Conservation (phyloP, 192 early-diverging fungal genomes). For the Podila minutissima region DNA sequence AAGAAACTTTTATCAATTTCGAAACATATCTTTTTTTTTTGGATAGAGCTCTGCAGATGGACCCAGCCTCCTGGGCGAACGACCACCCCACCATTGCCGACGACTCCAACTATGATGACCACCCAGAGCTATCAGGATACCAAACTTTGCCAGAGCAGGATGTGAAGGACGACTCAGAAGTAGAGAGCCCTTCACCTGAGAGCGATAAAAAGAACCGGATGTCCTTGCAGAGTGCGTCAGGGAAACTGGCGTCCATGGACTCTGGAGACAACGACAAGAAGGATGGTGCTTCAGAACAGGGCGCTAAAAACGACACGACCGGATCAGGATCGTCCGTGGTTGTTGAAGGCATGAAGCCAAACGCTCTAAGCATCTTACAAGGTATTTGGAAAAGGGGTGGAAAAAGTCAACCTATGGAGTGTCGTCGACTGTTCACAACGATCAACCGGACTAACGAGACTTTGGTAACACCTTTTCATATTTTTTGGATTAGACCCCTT, state of each 20-base stretch:
- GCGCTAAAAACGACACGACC: background rate
- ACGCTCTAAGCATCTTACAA: conserved; percentile 37
- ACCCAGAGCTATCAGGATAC: conserved; percentile 49
- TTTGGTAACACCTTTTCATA: background rate
- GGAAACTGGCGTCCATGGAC: background rate
- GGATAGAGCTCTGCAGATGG: conserved; percentile 43
- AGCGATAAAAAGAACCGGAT: conserved; percentile 9
- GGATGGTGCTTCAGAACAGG: background rate
- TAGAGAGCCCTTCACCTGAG: conserved; percentile 8
- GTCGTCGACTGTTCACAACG: background rate
- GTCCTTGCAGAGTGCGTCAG: background rate
- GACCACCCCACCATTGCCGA: conserved; percentile 22
- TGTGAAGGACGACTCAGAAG: conserved; percentile 40
- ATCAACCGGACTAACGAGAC: background rate
- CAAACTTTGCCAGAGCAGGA: conserved; percentile 43
- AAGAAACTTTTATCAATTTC: too few relatives aligned
- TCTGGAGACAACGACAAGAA: background rate
- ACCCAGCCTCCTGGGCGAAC: conserved; percentile 26
- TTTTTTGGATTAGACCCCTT: conserved; percentile 16
- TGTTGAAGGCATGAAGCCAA: conserved; percentile 44
- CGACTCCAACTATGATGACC: conserved; percentile 34
- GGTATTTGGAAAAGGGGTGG: background rate
- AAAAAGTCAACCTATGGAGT: background rate
- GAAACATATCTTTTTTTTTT: too few relatives aligned
- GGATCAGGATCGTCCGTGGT: background rate